Conservation (phyloP, 2,329 filamentous ascomycete genomes). For the Fusarium brevicatenulatum region DNA sequence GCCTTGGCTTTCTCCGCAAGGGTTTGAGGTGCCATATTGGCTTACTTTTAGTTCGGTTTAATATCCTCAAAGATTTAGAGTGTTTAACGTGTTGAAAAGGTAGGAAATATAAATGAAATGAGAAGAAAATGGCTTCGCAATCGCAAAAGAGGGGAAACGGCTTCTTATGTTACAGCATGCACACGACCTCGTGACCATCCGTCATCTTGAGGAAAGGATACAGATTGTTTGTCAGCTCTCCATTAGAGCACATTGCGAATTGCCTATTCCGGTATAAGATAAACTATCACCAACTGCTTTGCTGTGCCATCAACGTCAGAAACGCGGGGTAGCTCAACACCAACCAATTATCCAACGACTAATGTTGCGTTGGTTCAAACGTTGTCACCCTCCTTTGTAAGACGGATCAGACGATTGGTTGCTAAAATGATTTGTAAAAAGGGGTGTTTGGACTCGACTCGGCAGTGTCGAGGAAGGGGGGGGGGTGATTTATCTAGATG, state of each 20-base stretch:
- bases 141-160: slow-evolving; percentile 14
- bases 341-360: background rate
- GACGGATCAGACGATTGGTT: background rate
- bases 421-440: too few relatives aligned
- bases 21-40: slow-evolving; percentile 26
- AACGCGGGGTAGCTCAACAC: slow-evolving; percentile 33
- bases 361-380: background rate
- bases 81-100: background rate
- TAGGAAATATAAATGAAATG: background rate
- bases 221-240: slow-evolving; percentile 21
- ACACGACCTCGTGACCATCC: slow-evolving; percentile 14
- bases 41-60: background rate
- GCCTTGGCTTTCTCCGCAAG: slow-evolving; percentile 33
- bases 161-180: slow-evolving; percentile 6
- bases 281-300: background rate
- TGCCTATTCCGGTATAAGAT: slow-evolving; percentile 22
- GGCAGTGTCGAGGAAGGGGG: background rate
- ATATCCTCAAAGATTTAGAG: background rate
- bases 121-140: background rate
- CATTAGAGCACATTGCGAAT: background rate
- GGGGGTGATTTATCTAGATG: too few relatives aligned
- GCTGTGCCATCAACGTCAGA: slow-evolving; percentile 32
- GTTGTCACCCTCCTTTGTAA: background rate
- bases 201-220: slow-evolving; percentile 6
- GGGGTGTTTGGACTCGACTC: background rate